phyloP scores from a whole-genome alignment of 2,329 filamentous ascomycete species.

The Colletotrichum eleusines region DNA sequence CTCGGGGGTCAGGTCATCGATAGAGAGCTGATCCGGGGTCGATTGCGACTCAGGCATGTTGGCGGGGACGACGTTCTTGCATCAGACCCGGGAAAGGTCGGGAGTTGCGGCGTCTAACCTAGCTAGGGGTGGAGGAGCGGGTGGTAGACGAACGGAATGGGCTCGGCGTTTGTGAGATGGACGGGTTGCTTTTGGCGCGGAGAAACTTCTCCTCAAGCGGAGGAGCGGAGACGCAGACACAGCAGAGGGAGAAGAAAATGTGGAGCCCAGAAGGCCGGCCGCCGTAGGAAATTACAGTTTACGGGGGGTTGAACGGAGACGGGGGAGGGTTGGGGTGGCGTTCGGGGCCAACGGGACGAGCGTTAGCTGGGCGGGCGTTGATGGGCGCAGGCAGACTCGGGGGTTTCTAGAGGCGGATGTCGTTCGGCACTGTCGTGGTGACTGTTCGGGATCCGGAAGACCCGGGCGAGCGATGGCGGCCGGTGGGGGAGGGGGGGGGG shows the following conservation, averaged over 20 bases:
- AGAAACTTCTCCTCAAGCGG: neutral
- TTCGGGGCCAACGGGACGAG: slow-evolving; percentile 1
- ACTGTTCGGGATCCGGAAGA: slow-evolving; percentile 26
- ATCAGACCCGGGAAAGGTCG: slow-evolving; percentile 19
- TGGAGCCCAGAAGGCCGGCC: slow-evolving; percentile 14
- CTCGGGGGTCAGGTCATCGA: slow-evolving; percentile 72
- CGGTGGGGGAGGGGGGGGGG: too few relatives aligned
- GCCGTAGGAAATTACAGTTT: slow-evolving; percentile 16
- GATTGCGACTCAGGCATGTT: slow-evolving; percentile 60
- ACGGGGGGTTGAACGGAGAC: neutral
- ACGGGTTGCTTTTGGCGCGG: slow-evolving; percentile 11
- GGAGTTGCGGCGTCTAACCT: neutral
- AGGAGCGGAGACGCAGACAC: neutral
- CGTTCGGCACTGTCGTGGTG: slow-evolving; percentile 30
- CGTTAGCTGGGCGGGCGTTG: neutral
- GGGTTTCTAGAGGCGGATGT: slow-evolving; percentile 23
- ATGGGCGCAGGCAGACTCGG: slow-evolving; percentile 3
- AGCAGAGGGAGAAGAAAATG: neutral
- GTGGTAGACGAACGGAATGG: neutral
- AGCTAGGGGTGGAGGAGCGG: too few relatives aligned
- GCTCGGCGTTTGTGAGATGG: slow-evolving; percentile 1
- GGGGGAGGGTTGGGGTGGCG: too few relatives aligned
- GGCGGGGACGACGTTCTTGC: slow-evolving; percentile 19
- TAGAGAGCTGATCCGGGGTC: slow-evolving; percentile 58
- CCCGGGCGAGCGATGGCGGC: slow-evolving; percentile 3